phyloP scores from a whole-genome alignment of 108 stramenopile species.

The Halocafeteria seosinensis region DNA sequence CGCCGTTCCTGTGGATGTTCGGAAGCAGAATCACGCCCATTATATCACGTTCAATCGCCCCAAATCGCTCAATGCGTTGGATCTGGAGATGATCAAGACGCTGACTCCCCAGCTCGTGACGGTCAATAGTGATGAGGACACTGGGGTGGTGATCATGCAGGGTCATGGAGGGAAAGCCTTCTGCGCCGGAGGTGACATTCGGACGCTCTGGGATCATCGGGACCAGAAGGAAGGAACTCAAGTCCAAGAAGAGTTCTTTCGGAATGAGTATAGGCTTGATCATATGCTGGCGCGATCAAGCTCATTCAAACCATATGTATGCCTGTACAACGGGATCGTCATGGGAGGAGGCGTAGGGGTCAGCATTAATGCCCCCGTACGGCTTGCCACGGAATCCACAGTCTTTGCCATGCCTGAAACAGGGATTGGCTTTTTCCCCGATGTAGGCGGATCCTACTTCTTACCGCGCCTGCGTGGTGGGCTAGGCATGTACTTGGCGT shows the following conservation, averaged over 20 bases:
- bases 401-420: constrained; percentile 94
- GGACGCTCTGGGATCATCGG: constrained; percentile 37
- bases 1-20: no score
- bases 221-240: constrained; percentile 1
- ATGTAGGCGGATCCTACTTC: constrained; percentile 73
- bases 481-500: constrained; percentile 62
- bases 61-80: constrained; percentile 23
- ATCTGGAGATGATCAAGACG: constrained; percentile 10
- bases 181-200: constrained; percentile 85
- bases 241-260: constrained; percentile 47
- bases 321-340: constrained; percentile 86
- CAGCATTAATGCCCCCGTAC: constrained; percentile 66
- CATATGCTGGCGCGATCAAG: constrained; percentile 34
- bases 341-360: constrained; percentile 97
- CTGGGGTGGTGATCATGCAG: neutral
- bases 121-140: neutral
- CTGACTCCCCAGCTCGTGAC: neutral
- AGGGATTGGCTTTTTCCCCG: constrained; percentile 85
- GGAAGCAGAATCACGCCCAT: no score
- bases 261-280: constrained; percentile 69
- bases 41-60: constrained; percentile 20
- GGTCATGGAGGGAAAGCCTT: constrained; percentile 33
- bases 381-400: constrained; percentile 75
- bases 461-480: constrained; percentile 61
- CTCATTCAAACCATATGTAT: constrained; percentile 40